Evolutionary conservation across 305 asterid genomes (phyloP).

Genomic region (Fraxinus xanthoxyloides): DNA sequence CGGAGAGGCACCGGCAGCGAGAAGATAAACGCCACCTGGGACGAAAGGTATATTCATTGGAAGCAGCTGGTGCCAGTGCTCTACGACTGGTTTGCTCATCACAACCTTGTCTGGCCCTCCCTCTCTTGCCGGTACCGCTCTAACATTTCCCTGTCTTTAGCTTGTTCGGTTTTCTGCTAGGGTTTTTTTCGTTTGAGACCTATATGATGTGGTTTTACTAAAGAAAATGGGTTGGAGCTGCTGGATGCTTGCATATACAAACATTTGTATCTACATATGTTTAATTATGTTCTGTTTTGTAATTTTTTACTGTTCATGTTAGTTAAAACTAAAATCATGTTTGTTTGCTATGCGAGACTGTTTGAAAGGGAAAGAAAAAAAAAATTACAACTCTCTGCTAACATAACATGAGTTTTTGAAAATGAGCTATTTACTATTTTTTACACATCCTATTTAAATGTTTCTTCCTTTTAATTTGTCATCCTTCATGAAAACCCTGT

Average conservation of each 20-base stretch:
- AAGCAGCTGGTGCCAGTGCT: constrained; percentile 80
- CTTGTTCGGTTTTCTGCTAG: constrained; percentile 32
- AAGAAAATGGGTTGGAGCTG: background rate
- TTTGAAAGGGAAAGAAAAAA: background rate
- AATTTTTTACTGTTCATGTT: background rate
- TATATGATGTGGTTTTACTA: constrained; percentile 2
- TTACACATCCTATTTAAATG: background rate
- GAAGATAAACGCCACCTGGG: constrained; percentile 49
- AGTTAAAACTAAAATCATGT: background rate
- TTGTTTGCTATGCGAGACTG: background rate
- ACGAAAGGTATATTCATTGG: constrained; percentile 84
- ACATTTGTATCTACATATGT: background rate
- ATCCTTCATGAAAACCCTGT: background rate
- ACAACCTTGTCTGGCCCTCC: constrained; percentile 65
- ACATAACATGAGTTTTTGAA: background rate
- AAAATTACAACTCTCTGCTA: background rate
- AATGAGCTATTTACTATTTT: background rate
- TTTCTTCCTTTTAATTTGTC: background rate
- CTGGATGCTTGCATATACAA: background rate
- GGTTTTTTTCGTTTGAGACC: background rate
- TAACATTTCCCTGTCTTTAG: background rate
- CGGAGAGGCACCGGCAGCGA: constrained; percentile 48
- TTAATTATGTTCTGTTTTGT: background rate
- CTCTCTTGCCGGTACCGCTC: constrained; percentile 62
- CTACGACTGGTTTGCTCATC: constrained; percentile 82